phyloP scores from a whole-genome alignment of 2,329 filamentous ascomycete species.

The Cadophora sp. region DNA sequence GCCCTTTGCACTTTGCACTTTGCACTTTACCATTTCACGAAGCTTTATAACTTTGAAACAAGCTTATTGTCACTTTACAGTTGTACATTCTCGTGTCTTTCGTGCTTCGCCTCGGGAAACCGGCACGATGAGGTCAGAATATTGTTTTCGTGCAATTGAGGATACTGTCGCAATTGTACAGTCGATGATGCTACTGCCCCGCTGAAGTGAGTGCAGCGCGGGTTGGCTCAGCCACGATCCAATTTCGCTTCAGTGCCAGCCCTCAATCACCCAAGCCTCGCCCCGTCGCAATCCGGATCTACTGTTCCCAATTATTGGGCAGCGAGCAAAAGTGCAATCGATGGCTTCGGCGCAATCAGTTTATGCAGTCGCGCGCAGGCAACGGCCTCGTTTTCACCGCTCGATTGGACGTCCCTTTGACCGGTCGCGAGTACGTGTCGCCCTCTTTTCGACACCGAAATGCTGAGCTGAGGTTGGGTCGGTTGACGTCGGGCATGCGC shows the following conservation, averaged over 20 bases:
- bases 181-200: background rate
- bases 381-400: constrained; percentile 4
- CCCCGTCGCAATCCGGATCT: too few relatives aligned
- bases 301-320: background rate
- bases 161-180: background rate
- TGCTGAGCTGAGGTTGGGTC: constrained; percentile 24
- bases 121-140: constrained; percentile 9
- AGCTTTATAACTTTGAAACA: background rate
- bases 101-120: background rate
- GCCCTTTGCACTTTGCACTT: constrained; percentile 12
- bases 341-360: background rate
- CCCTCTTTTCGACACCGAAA: constrained; percentile 28
- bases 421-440: constrained; percentile 7
- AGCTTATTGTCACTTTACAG: background rate
- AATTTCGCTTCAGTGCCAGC: background rate
- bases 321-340: constrained; percentile 4
- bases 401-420: background rate
- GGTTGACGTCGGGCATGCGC: constrained; percentile 13
- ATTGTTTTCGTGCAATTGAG: background rate
- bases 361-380: constrained; percentile 2
- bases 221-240: constrained; percentile 2
- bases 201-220: background rate
- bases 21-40: background rate
- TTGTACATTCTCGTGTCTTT: background rate
- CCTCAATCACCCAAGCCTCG: too few relatives aligned